Percentiles rank a stretch among this genome's conserved stretches.
Conservation (phyloP, 176 grass and related monocot species). For the Aechmea fasciata region DNA sequence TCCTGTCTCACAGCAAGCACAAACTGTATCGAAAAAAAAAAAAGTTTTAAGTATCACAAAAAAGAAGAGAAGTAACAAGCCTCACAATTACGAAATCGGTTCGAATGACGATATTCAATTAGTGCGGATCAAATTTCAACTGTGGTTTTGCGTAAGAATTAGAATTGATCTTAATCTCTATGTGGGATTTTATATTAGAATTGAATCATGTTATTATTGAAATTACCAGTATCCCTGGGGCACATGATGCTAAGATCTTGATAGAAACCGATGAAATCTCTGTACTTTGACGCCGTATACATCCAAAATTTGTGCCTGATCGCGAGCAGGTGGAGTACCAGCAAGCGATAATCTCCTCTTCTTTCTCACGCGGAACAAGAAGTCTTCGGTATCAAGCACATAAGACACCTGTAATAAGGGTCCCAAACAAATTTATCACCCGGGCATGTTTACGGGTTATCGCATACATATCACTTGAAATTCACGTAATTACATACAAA, state of each 20-base stretch:
- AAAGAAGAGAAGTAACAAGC: too few relatives aligned
- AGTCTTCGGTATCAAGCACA: constrained; percentile 26
- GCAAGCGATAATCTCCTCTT: not conserved
- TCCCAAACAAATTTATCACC: not conserved
- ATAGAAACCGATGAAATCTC: constrained; percentile 26
- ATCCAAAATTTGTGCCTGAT: constrained; percentile 4
- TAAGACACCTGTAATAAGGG: constrained; percentile 17
- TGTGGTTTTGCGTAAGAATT: too few relatives aligned
- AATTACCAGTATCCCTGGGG: constrained; percentile 26
- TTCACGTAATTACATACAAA: too few relatives aligned
- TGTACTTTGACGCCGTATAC: constrained; percentile 17
- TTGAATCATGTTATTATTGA: not conserved
- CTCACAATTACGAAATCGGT: too few relatives aligned
- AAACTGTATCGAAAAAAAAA: too few relatives aligned
- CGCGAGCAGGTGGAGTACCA: not conserved
- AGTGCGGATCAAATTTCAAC: too few relatives aligned
- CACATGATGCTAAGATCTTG: constrained; percentile 17
- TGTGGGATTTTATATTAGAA: too few relatives aligned
- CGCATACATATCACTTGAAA: not conserved
- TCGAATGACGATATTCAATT: too few relatives aligned
- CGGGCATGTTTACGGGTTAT: not conserved
- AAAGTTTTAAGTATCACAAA: too few relatives aligned
- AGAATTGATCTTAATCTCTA: too few relatives aligned
- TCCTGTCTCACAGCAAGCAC: too few relatives aligned
- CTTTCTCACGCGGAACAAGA: constrained; percentile 16